Conservation (phyloP, 306 rosid genomes). For the Comarum palustre region DNA sequence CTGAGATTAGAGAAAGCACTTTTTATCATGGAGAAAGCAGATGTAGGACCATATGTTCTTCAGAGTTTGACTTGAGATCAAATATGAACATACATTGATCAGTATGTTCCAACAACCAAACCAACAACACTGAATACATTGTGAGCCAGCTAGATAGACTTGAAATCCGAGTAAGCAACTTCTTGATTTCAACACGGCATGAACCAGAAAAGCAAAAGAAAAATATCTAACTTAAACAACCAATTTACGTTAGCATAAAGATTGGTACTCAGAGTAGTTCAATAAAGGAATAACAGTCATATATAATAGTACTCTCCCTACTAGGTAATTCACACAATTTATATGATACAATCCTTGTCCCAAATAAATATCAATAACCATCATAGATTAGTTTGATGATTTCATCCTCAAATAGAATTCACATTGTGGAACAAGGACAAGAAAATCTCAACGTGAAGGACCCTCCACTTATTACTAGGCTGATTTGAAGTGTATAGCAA, state of each 20-base stretch:
- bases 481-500: background rate
- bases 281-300: background rate
- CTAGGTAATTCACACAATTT: background rate
- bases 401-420: background rate
- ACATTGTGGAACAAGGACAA: background rate
- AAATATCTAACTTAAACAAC: background rate
- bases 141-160: background rate
- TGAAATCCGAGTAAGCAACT: background rate
- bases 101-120: background rate
- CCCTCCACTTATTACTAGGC: background rate
- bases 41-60: background rate
- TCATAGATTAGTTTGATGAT: background rate
- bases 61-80: background rate
- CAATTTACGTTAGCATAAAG: background rate
- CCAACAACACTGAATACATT: background rate
- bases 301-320: background rate
- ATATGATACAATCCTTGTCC: too few species aligned
- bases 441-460: background rate
- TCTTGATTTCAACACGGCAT: background rate
- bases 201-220: background rate
- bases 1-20: too few species aligned
- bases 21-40: background rate
- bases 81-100: background rate
- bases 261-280: background rate
- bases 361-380: background rate